phyloP scores from a whole-genome alignment of 306 rosid genomes.

The Cajanus cajan region DNA sequence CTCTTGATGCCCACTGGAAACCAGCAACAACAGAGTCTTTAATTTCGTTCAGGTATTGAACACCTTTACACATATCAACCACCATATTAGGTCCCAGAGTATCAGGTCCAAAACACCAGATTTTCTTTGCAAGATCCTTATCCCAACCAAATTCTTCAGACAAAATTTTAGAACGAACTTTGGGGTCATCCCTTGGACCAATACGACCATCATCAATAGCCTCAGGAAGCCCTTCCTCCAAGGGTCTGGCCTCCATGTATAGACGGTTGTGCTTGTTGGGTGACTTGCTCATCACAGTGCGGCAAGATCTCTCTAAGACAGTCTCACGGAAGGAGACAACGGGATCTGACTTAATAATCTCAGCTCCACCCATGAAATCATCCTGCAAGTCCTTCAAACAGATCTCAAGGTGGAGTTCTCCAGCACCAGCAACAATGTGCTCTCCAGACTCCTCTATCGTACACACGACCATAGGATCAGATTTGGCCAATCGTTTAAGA shows the following conservation, averaged over 20 bases:
- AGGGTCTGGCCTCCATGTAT: conserved; percentile 71
- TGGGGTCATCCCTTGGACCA: conserved; percentile 87
- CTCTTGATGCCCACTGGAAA: conserved; percentile 86
- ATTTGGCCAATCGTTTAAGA: conserved; percentile 81
- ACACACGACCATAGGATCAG: conserved; percentile 95
- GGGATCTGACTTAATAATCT: conserved; percentile 80
- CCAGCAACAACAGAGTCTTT: conserved; percentile 85
- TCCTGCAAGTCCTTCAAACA: conserved; percentile 94
- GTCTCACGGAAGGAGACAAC: conserved; percentile 95
- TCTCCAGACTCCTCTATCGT: conserved; percentile 93
- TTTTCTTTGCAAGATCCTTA: conserved; percentile 84
- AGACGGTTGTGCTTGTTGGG: conserved; percentile 92
- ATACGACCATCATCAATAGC: conserved; percentile 79
- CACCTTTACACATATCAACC: conserved; percentile 90
- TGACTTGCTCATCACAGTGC: conserved; percentile 92
- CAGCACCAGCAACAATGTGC: conserved; percentile 94
- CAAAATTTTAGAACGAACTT: conserved; percentile 57
- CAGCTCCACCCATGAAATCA: conserved; percentile 93
- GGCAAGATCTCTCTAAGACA: conserved; percentile 70
- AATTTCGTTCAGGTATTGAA: conserved; percentile 76
- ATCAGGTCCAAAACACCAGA: conserved; percentile 93
- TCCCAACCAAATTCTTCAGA: conserved; percentile 77
- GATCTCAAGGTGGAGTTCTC: conserved; percentile 93
- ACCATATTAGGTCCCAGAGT: conserved; percentile 87
- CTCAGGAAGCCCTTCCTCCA: conserved; percentile 72